Evolutionary conservation across 371 early-diverging fungal species (phyloP).

Genomic region (Phascolomyces articulosus): DNA sequence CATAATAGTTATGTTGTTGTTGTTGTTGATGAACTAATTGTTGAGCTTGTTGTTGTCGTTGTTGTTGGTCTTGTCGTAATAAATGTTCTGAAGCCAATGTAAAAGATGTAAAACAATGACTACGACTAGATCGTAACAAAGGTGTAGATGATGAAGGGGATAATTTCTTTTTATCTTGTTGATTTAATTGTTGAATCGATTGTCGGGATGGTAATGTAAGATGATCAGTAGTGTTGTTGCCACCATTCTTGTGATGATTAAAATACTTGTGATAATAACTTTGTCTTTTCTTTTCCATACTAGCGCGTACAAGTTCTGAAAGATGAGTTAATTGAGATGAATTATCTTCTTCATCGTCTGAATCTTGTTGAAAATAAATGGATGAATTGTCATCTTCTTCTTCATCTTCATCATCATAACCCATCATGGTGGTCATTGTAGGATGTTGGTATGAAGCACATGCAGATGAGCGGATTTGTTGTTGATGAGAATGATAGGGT

Average conservation of each 20-base stretch:
- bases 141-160: not conserved
- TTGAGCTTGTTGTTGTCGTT: not conserved
- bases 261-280: not conserved
- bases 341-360: conserved; percentile 14
- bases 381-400: not conserved
- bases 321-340: conserved; percentile 17
- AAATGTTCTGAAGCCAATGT: not conserved
- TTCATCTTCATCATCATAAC: not conserved
- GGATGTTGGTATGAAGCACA: not conserved
- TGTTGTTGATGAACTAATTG: not conserved
- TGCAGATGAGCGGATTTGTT: no score
- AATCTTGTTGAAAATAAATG: not conserved
- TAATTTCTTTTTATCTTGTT: not conserved
- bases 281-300: not conserved
- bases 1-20: not conserved
- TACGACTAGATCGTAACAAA: not conserved
- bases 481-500: no score
- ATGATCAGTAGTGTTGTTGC: not conserved
- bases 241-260: not conserved
- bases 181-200: not conserved
- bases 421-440: not conserved
- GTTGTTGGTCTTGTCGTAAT: not conserved
- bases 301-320: conserved; percentile 14
- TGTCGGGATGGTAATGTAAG: conserved; percentile 7
- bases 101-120: conserved; percentile 2